Percentiles rank a stretch among this genome's conserved stretches.
These are phyloP conservation scores for Chloranthus sessilifolius DNA, from an alignment of 164 flowering plant species.

Conservation along the genomic window DNA sequence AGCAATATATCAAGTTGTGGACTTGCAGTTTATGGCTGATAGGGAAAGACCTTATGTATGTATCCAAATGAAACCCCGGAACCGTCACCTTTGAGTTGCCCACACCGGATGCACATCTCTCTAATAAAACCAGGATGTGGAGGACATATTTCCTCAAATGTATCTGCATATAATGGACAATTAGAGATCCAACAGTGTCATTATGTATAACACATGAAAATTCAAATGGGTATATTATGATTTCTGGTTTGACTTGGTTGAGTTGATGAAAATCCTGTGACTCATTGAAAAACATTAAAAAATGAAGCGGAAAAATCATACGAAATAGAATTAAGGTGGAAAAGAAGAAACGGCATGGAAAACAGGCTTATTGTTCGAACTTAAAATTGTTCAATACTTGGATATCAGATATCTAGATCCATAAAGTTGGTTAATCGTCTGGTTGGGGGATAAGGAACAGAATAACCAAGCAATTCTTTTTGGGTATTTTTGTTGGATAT, in stretches of 20 bases:
- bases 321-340: not conserved
- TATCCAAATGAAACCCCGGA: conserved; percentile 69
- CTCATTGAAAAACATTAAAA: no score
- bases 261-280: no score
- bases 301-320: not conserved
- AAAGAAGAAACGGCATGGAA: no score
- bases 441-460: no score
- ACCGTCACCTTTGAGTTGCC: conserved; percentile 42
- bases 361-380: no score
- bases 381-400: no score
- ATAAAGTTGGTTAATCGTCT: no score
- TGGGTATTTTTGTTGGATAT: no score
- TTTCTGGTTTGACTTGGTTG: not conserved
- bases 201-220: not conserved
- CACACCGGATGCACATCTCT: conserved; percentile 61
- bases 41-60: conserved; percentile 85
- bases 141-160: conserved; percentile 30
- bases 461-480: no score
- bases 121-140: conserved; percentile 60
- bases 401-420: no score
- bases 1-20: no score
- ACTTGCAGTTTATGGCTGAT: no score
- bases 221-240: not conserved
- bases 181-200: not conserved
- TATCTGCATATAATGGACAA: conserved; percentile 22